Evolutionary conservation across 2,329 filamentous ascomycete genomes (phyloP), one percentile per base, ranked within the genome.

Genomic region (Nothopassalora personata): DNA sequence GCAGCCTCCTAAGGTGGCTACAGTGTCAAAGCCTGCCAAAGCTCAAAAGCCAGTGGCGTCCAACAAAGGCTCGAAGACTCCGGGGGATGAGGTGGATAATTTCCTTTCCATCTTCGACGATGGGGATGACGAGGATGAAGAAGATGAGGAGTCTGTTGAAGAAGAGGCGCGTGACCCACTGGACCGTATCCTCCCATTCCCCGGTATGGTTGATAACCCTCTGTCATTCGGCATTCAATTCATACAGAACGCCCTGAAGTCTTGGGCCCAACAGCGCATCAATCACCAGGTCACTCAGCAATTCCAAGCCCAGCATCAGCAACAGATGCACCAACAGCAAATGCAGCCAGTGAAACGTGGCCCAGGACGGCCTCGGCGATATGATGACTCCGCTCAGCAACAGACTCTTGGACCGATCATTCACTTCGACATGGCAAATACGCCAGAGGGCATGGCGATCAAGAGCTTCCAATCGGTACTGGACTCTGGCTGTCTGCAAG

Each of bases 191-290:
- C 62, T 66, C 8, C 33, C 51, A 5, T 47, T 62, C 11, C 57
- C 62, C 6, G 69, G 67, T 27, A 47, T 56, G 30, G 52, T 61
- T 4, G 70, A 72, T 47, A 61, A 60, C 4, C 63, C 67, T 27
- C 62, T 72, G 4, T 63, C 59, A 6, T 67, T 69, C 54, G 70
- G 70, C 57, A 70, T 72, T 33, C 62, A 67, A 53, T 72, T 72
- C 64, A 72, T 72, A 27, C 67, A 70, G 59, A 70, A 71, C 53
- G 70, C 68, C 13, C 61, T 72, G 57, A 68, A 67, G 43, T 71
- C 69, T 5, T 72, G 70, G 70, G 70, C 69, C 7, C 64, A 70
- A 54, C 67, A 70, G 54, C 63, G 68, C 23, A 59, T 68, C 36
- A 62, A 60, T 4, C 63, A 65, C 30, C 58, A 65, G 43, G 65